Percentiles rank a stretch among this genome's conserved stretches.
Conservation (phyloP, 2,329 filamentous ascomycete species). For the Penicillium concentricum region DNA sequence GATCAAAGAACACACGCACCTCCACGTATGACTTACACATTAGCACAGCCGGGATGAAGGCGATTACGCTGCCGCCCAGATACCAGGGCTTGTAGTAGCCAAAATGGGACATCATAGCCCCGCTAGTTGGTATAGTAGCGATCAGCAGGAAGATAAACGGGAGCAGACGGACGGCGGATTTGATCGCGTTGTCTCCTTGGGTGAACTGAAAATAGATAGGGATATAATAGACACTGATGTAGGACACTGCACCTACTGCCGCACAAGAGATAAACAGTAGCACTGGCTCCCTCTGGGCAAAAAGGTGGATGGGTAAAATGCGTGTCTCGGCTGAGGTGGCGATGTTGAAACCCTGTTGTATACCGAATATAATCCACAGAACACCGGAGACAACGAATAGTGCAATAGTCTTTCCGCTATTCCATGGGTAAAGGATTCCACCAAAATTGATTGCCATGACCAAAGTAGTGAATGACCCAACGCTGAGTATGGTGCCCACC, state of each 20-base stretch:
- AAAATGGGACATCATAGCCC: constrained; percentile 22
- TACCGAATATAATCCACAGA: constrained; percentile 26
- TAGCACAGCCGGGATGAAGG: constrained; percentile 9
- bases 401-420: constrained; percentile 39
- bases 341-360: background rate
- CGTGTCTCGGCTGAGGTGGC: background rate
- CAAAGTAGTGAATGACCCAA: constrained; percentile 5
- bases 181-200: constrained; percentile 39
- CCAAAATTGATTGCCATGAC: constrained; percentile 31
- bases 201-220: constrained; percentile 56
- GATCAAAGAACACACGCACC: background rate
- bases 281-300: background rate
- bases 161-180: constrained; percentile 31
- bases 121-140: constrained; percentile 20
- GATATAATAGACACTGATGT: constrained; percentile 48
- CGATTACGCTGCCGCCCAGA: constrained; percentile 23
- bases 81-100: constrained; percentile 32
- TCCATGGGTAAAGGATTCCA: constrained; percentile 41
- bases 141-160: constrained; percentile 21
- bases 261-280: background rate
- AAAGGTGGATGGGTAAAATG: background rate
- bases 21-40: background rate
- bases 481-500: constrained; percentile 33
- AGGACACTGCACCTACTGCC: background rate
- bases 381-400: constrained; percentile 45